Evolutionary conservation across 208 protist species (phyloP), one percentile per base, ranked within the genome.

Genomic region (Leptomonas seymouri): DNA sequence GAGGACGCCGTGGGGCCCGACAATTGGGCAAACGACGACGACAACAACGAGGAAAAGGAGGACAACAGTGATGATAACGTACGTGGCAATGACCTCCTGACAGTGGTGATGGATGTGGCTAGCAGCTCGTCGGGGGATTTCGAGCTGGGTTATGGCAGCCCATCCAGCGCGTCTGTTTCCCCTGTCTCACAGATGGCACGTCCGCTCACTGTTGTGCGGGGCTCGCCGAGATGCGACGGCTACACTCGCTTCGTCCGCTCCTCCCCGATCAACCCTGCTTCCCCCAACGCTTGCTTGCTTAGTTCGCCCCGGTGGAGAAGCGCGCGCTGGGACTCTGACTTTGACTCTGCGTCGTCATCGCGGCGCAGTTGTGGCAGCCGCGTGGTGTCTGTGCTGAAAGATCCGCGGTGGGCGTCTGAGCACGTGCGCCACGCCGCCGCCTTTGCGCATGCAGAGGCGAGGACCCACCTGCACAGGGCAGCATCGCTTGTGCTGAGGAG

Each of bases 321-420:
- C 7, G 34, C 18, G 9, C 46, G n/a, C 12, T 9, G 58, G 23
- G 36, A 50, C 45, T 51, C 46, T 15, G 61, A 67, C 50, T 30
- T 18, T 49, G 48, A 65, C 28, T 67, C 50, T 0, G 59, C 60
- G 16, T 27, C 60, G 0, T 61, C 67, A 6, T 56, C 59, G 20
- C 57, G 53, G 20, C 41, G 60, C 53, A 63, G 69, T 39, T 18
- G 61, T 36, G 50, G 30, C 34, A 62, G 62, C 23, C 62, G 27
- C 30, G 42, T 68, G 11, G 20, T 45, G 15, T 61, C 61, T 39
- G 53, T 68, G 18, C 61, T 75, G 45, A 12, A 21, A 2, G 69
- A 75, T 28, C 69, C 69, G 36, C 69, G 69, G 21, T 68, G 59
- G 69, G 61, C 61, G 8, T 31, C 59, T 1, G 69, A 75, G 54